Evolutionary conservation across 139 green algal species (phyloP).

Genomic region (Coelastrella sp.): DNA sequence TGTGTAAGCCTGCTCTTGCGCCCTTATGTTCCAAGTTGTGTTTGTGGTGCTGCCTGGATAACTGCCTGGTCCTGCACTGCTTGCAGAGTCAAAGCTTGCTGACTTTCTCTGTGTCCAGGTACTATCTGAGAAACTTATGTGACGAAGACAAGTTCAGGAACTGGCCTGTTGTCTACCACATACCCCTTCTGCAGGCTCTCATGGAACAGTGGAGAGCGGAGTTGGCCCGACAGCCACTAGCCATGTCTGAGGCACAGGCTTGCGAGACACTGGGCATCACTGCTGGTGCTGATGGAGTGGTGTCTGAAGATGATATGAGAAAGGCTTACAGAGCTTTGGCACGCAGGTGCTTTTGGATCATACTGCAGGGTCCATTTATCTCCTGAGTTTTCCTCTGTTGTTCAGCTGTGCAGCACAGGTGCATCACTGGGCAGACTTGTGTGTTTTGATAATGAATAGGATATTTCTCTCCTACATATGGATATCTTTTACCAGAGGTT

Average conservation of each 20-base stretch:
- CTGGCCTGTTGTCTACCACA: constrained; percentile 89
- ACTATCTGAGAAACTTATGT: constrained; percentile 94
- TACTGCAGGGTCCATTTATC: too few species aligned
- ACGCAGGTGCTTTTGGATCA: constrained; percentile 14
- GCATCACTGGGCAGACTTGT: too few species aligned
- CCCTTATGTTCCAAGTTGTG: too few species aligned
- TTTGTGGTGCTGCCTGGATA: background rate
- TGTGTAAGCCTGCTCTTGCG: too few species aligned
- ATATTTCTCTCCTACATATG: too few species aligned
- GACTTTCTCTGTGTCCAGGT: constrained; percentile 81
- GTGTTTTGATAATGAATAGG: too few species aligned
- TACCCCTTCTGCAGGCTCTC: constrained; percentile 90
- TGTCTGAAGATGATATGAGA: constrained; percentile 85
- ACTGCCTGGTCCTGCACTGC: background rate
- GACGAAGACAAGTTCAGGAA: constrained; percentile 81
- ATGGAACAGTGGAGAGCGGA: constrained; percentile 90
- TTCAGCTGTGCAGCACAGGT: background rate
- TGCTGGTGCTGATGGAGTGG: constrained; percentile 35
- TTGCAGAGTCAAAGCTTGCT: background rate
- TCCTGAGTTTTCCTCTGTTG: too few species aligned
- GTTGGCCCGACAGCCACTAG: constrained; percentile 78
- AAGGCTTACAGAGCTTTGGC: constrained; percentile 82
- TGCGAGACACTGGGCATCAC: constrained; percentile 74
- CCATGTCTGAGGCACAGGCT: constrained; percentile 77
- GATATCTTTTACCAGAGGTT: too few species aligned